A percentile compares a stretch with the other conserved stretches of the same genome.
Conservation (phyloP, 306 rosid genomes). For the Sicyos edulis region DNA sequence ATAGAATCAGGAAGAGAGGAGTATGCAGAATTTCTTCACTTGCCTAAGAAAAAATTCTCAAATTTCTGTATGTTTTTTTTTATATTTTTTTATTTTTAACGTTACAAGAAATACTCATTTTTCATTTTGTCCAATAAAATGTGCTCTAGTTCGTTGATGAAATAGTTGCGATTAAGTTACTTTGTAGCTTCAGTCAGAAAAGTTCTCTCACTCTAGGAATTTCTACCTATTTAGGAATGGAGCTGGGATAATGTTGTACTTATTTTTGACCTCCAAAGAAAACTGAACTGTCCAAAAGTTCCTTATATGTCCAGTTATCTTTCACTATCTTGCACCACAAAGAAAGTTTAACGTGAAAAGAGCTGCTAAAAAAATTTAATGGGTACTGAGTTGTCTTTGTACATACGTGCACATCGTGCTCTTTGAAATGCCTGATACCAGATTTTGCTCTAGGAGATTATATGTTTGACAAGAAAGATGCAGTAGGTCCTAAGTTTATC, state of each 20-base stretch:
- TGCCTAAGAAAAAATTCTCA: constrained; percentile 51
- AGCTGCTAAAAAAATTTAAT: neutral
- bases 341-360: neutral
- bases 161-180: neutral
- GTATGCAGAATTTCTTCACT: constrained; percentile 71
- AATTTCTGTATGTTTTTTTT: constrained; percentile 56
- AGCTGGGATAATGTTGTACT: neutral
- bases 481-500: neutral
- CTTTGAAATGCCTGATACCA: neutral
- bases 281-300: neutral
- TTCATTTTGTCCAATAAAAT: neutral
- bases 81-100: neutral
- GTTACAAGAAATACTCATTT: neutral
- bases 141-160: neutral
- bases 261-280: neutral
- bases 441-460: neutral
- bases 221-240: neutral
- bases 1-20: constrained; percentile 49
- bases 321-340: neutral
- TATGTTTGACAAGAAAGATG: neutral
- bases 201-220: neutral
- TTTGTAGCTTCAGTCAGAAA: neutral
- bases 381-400: neutral
- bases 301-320: neutral
- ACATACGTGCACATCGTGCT: neutral